Evolutionary conservation across 2,329 filamentous ascomycete species (phyloP).

Genomic region (Trichophyton mentagrophytes): DNA sequence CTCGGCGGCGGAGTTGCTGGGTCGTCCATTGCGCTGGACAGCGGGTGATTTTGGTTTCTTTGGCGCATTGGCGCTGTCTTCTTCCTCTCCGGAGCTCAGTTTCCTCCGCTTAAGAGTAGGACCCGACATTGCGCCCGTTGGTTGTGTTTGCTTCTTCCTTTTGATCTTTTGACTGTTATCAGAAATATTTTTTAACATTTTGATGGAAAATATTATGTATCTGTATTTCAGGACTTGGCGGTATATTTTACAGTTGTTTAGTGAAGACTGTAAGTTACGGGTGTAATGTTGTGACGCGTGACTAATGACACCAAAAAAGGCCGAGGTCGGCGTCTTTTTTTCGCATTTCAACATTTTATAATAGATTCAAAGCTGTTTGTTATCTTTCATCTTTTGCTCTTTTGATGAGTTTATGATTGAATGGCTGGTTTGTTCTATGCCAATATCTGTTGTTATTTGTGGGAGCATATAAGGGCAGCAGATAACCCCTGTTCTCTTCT

Average conservation of each 20-base stretch:
- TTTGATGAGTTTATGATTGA: neutral
- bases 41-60: conserved; percentile 11
- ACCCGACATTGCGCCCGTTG: conserved; percentile 19
- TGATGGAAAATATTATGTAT: neutral
- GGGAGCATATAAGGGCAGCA: neutral
- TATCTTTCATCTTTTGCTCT: neutral
- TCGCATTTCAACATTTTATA: neutral
- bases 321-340: neutral
- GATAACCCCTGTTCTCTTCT: neutral
- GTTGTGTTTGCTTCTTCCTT: neutral
- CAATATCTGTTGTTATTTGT: neutral
- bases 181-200: neutral
- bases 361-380: neutral
- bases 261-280: neutral
- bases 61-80: conserved; percentile 13
- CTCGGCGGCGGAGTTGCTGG: conserved; percentile 22
- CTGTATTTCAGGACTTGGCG: neutral
- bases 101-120: conserved; percentile 36
- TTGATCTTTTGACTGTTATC: neutral
- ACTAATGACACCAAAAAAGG: neutral
- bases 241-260: neutral
- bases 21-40: conserved; percentile 8
- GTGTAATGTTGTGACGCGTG: neutral
- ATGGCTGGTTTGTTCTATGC: neutral
- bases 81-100: conserved; percentile 27